These are phyloP conservation scores for Colletotrichum tanaceti DNA, from an alignment of 2,329 filamentous ascomycete genomes.

Conservation along the genomic window DNA sequence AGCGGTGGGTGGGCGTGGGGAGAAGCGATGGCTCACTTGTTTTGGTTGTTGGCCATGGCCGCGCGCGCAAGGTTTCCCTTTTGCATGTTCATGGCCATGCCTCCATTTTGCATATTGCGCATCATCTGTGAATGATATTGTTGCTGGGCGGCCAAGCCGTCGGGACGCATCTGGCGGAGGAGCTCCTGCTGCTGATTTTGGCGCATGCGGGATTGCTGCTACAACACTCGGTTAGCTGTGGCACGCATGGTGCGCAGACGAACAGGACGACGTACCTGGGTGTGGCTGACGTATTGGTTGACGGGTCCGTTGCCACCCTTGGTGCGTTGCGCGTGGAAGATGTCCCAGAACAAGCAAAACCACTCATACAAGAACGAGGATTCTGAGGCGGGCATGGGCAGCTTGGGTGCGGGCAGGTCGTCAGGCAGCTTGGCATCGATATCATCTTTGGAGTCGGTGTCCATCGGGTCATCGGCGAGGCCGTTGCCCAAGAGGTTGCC, in stretches of 20 bases:
- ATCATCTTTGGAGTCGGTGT: constrained; percentile 85
- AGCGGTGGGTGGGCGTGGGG: neutral
- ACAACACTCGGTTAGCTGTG: constrained; percentile 40
- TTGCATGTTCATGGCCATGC: constrained; percentile 69
- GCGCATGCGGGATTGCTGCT: constrained; percentile 77
- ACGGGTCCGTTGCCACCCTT: constrained; percentile 73
- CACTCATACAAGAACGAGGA: constrained; percentile 95
- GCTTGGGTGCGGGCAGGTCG: constrained; percentile 81
- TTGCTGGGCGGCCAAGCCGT: constrained; percentile 64
- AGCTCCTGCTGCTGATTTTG: constrained; percentile 83
- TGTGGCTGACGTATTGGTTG: constrained; percentile 82
- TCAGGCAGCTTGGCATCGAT: constrained; percentile 78
- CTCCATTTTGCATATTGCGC: constrained; percentile 72
- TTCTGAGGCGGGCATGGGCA: constrained; percentile 73
- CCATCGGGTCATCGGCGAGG: constrained; percentile 79
- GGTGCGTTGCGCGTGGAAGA: constrained; percentile 84
- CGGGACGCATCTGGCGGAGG: constrained; percentile 76
- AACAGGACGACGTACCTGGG: constrained; percentile 72
- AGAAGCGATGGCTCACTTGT: constrained; percentile 66
- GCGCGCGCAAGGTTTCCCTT: constrained; percentile 74
- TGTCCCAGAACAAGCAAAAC: constrained; percentile 98
- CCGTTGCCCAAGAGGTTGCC: constrained; percentile 76
- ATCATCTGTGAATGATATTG: constrained; percentile 73
- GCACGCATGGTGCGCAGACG: constrained; percentile 14
- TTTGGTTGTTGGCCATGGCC: constrained; percentile 82